A percentile compares a stretch with the other conserved stretches of the same genome.
These are phyloP conservation scores for Cryphonectria nitschkei DNA, from an alignment of 2,329 filamentous ascomycete species.

Conservation along the genomic window DNA sequence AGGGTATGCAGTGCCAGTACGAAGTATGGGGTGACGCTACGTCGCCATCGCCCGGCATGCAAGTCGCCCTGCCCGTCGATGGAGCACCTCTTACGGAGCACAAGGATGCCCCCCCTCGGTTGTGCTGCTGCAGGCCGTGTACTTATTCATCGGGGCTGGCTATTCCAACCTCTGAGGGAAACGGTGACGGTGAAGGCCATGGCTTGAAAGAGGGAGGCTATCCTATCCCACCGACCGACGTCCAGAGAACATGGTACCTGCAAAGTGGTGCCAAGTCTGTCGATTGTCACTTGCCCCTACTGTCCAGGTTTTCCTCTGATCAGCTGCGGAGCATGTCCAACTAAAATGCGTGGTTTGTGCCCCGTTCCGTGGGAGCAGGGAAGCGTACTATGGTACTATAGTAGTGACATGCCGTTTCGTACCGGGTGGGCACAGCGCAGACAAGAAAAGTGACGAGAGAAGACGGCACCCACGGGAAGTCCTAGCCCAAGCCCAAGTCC, in stretches of 20 bases:
- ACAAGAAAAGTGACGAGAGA: background rate
- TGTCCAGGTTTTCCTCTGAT: background rate
- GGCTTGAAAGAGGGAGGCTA: background rate
- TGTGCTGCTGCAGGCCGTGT: constrained; percentile 18
- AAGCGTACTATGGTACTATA: background rate
- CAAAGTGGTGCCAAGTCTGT: background rate
- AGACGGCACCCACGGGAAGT: constrained; percentile 2
- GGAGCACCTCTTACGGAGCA: constrained; percentile 5
- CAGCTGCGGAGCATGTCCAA: background rate
- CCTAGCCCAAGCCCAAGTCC: background rate
- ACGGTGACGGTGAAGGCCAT: background rate
- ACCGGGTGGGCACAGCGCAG: constrained; percentile 6
- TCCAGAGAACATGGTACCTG: background rate
- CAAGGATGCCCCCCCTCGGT: background rate
- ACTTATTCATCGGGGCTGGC: constrained; percentile 18
- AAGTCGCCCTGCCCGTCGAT: constrained; percentile 29
- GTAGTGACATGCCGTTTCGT: constrained; percentile 13
- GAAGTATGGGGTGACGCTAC: constrained; percentile 28
- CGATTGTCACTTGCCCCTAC: background rate
- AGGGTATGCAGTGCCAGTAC: constrained; percentile 11
- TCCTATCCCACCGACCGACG: background rate
- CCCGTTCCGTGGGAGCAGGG: background rate
- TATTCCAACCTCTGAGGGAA: background rate
- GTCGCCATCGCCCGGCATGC: constrained; percentile 30
- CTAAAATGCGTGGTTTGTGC: background rate